A percentile compares a stretch with the other conserved stretches of the same genome.
Conservation (phyloP, 306 rosid species). For the Lathyrus aphaca region DNA sequence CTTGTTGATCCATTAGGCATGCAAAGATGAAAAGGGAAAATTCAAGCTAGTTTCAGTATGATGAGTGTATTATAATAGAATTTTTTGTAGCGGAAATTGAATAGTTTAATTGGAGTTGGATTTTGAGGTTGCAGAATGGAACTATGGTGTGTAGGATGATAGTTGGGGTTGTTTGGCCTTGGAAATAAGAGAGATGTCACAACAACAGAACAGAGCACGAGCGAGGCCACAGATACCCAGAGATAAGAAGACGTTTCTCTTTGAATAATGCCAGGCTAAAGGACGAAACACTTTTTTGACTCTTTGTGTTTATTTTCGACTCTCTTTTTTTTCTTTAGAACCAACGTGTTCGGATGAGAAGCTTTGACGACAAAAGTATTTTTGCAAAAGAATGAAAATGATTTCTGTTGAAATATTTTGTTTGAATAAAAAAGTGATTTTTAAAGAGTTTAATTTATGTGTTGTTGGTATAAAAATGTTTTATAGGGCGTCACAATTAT, state of each 20-base stretch:
- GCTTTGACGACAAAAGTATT: too few species aligned
- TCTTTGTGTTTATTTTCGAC: conserved; percentile 1
- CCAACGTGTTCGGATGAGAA: too few species aligned
- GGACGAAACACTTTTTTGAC: conserved; percentile 53
- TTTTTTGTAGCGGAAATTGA: neutral
- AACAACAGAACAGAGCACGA: neutral
- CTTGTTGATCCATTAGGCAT: conserved; percentile 45
- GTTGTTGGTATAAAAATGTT: too few species aligned
- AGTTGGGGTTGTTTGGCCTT: conserved; percentile 23
- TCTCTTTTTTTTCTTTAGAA: too few species aligned
- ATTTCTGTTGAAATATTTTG: too few species aligned
- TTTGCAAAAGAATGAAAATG: too few species aligned
- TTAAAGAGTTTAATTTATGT: too few species aligned
- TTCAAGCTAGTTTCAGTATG: too few species aligned
- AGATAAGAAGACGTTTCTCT: conserved; percentile 54
- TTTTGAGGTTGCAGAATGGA: conserved; percentile 18
- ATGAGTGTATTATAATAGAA: too few species aligned
- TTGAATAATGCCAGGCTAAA: conserved; percentile 52
- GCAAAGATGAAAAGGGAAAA: too few species aligned
- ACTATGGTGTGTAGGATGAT: neutral
- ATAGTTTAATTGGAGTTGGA: neutral
- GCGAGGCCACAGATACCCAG: conserved; percentile 22
- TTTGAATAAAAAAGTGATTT: too few species aligned
- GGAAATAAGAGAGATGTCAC: conserved; percentile 21
- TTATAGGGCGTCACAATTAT: too few species aligned